A percentile compares a stretch with the other conserved stretches of the same genome.
phyloP scores from a whole-genome alignment of 2,329 filamentous ascomycete genomes.

The Penicillium sp. region DNA sequence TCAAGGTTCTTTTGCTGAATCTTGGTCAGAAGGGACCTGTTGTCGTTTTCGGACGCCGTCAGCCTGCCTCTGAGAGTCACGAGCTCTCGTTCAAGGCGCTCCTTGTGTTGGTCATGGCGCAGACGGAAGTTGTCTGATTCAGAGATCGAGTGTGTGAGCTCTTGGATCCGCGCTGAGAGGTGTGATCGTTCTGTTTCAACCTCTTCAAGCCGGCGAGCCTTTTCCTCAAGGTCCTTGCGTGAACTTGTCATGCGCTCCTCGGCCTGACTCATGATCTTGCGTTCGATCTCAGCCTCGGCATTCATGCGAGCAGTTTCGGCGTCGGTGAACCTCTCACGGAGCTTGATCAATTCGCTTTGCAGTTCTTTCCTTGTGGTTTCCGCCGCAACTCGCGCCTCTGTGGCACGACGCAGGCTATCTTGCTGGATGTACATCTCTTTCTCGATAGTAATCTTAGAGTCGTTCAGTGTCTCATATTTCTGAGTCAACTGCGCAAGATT shows the following conservation, averaged over 20 bases:
- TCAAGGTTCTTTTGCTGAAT: conserved; percentile 96
- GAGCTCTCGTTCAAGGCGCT: conserved; percentile 85
- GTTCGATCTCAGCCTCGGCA: conserved; percentile 77
- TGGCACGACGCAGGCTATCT: conserved; percentile 81
- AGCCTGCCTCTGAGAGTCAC: conserved; percentile 87
- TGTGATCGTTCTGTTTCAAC: conserved; percentile 75
- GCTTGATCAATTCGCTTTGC: conserved; percentile 75
- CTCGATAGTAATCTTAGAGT: conserved; percentile 94
- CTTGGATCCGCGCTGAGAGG: conserved; percentile 76
- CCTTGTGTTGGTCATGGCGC: conserved; percentile 90
- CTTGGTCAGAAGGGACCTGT: conserved; percentile 91
- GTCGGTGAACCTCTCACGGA: conserved; percentile 78
- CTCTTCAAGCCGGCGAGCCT: conserved; percentile 71
- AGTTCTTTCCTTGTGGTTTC: conserved; percentile 89
- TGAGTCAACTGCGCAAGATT: conserved; percentile 78
- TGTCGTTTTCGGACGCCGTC: conserved; percentile 92
- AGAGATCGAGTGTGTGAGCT: conserved; percentile 80
- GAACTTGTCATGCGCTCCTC: conserved; percentile 76
- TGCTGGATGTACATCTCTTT: conserved; percentile 97
- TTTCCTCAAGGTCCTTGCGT: conserved; percentile 75
- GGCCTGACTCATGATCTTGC: conserved; percentile 71
- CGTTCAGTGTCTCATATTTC: conserved; percentile 82
- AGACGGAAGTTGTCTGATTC: conserved; percentile 86
- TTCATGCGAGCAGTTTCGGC: conserved; percentile 82
- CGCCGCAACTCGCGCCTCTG: conserved; percentile 72